Percentiles rank a stretch among this genome's conserved stretches.
These are phyloP conservation scores for Porodaedalea pini DNA, from an alignment of 1,284 basidiomycete genomes.

Conservation along the genomic window DNA sequence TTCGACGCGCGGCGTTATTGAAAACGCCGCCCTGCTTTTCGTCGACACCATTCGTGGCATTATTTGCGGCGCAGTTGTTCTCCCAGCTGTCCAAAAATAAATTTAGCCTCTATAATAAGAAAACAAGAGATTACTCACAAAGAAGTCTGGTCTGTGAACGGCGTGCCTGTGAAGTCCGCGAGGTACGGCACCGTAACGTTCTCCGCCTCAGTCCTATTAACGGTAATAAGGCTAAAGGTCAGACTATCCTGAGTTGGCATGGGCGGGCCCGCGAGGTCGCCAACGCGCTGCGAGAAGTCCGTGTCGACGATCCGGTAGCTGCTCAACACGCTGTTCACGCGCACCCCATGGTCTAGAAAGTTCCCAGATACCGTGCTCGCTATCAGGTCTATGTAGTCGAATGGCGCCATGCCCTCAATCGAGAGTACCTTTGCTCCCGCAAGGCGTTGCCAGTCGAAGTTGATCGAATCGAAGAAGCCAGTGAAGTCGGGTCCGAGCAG, in stretches of 20 bases:
- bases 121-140: slow-evolving; percentile 40
- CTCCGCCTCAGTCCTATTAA: slow-evolving; percentile 44
- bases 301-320: slow-evolving; percentile 51
- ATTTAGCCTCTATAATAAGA: background rate
- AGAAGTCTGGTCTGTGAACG: slow-evolving; percentile 49
- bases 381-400: slow-evolving; percentile 52
- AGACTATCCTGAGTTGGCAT: slow-evolving; percentile 46
- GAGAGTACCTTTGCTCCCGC: slow-evolving; percentile 55
- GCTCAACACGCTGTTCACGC: slow-evolving; percentile 61
- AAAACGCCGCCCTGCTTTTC: slow-evolving; percentile 30
- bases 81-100: slow-evolving; percentile 43
- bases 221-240: slow-evolving; percentile 44
- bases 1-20: slow-evolving; percentile 18
- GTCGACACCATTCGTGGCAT: slow-evolving; percentile 54
- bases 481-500: slow-evolving; percentile 46
- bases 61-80: slow-evolving; percentile 54
- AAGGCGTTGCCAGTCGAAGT: slow-evolving; percentile 55
- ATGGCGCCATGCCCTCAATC: slow-evolving; percentile 53
- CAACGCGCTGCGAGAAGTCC: slow-evolving; percentile 54
- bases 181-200: slow-evolving; percentile 52
- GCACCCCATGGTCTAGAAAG: slow-evolving; percentile 58
- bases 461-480: slow-evolving; percentile 45
- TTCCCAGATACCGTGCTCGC: slow-evolving; percentile 58
- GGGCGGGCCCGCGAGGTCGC: slow-evolving; percentile 53
- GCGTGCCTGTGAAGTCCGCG: slow-evolving; percentile 42